Conservation (phyloP, 2,329 filamentous ascomycete genomes). For the Colletotrichum liaoningense region DNA sequence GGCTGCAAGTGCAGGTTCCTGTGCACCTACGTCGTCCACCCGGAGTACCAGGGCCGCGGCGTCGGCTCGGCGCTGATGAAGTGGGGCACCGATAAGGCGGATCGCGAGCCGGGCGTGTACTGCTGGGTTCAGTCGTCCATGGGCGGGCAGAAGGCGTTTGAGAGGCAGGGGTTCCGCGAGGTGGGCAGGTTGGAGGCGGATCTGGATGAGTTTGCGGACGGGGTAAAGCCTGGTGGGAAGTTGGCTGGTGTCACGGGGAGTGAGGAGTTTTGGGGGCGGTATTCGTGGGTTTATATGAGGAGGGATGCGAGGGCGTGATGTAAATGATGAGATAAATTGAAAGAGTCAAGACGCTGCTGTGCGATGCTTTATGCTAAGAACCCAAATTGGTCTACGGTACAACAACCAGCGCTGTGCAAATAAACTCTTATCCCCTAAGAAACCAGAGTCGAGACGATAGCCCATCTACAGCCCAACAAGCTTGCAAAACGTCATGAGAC, state of each 20-base stretch:
- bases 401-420: background rate
- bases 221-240: background rate
- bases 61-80: conserved; percentile 47
- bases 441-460: too few species aligned
- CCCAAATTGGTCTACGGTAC: background rate
- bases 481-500: conserved; percentile 38
- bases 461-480: conserved; percentile 31
- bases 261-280: conserved; percentile 38
- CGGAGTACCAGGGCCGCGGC: conserved; percentile 45
- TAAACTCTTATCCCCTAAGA: too few species aligned
- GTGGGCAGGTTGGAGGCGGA: conserved; percentile 26
- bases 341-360: background rate
- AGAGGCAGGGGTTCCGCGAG: conserved; percentile 43
- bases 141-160: conserved; percentile 43
- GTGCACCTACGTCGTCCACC: conserved; percentile 45
- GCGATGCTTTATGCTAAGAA: background rate
- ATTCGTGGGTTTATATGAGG: conserved; percentile 45
- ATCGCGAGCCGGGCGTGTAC: conserved; percentile 44
- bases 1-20: conserved; percentile 48
- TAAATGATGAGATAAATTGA: background rate
- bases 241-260: conserved; percentile 22
- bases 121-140: conserved; percentile 41
- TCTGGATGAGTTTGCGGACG: conserved; percentile 8
- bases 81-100: conserved; percentile 45
- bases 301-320: conserved; percentile 36